Conservation (phyloP, 2,329 filamentous ascomycete species). For the Penicillium psychrosexuale region DNA sequence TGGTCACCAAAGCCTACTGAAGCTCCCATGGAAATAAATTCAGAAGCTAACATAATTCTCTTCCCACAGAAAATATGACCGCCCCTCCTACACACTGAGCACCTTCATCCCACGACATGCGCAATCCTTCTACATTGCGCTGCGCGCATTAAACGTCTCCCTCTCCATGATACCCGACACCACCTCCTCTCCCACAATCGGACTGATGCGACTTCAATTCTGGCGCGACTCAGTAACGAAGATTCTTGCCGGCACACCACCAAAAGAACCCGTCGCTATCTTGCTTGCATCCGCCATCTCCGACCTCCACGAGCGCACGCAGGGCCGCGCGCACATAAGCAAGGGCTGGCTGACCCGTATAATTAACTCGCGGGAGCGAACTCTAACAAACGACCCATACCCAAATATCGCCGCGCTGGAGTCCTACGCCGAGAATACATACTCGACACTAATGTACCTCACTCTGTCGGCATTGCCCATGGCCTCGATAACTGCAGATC, state of each 20-base stretch:
- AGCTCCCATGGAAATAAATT: background rate
- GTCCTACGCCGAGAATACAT: conserved; percentile 89
- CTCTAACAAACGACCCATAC: conserved; percentile 81
- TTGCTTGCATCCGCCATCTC: conserved; percentile 71
- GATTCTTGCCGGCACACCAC: conserved; percentile 72
- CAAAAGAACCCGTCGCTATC: conserved; percentile 86
- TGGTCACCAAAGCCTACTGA: background rate
- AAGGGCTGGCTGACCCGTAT: conserved; percentile 74
- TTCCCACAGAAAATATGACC: conserved; percentile 70
- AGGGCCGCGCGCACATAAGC: conserved; percentile 52
- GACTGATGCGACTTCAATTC: conserved; percentile 87
- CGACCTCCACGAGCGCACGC: conserved; percentile 50
- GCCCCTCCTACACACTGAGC: conserved; percentile 80
- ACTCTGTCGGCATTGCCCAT: conserved; percentile 76
- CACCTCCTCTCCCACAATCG: conserved; percentile 82
- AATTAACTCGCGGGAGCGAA: conserved; percentile 75
- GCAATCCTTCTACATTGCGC: conserved; percentile 80
- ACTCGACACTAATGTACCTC: conserved; percentile 87
- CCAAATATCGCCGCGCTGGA: conserved; percentile 70
- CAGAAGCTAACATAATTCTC: background rate
- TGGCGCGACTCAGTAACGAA: conserved; percentile 83
- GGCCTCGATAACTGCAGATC: conserved; percentile 79
- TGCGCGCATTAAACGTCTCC: conserved; percentile 90
- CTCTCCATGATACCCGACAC: conserved; percentile 85
- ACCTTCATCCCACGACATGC: conserved; percentile 75